Base-by-base conservation (phyloP, 2,329 filamentous ascomycete species). In the Colletotrichum limetticola region DNA sequence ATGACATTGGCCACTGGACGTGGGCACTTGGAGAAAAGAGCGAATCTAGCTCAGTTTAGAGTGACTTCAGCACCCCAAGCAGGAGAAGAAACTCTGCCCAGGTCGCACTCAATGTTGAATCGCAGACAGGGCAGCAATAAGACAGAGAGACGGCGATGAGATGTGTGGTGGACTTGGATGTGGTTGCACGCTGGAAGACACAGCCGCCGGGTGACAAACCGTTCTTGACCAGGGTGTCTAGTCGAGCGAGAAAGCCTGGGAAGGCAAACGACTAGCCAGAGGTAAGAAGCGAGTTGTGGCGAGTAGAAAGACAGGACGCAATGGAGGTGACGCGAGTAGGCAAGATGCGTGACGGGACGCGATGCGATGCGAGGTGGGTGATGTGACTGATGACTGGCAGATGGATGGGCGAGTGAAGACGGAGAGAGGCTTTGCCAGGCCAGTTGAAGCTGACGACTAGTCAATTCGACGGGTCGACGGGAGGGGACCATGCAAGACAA, bases 331-430 rank as follows among this genome's bases (percentile, higher is more conserved):
- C 24, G 22, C 58, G 46, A 69, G 66, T 46, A 53, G 28, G 68
- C 26, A 52, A 71, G 61, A 58, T 64, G 63, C 49, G 69, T 55
- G 65, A 69, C n/a, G 30, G 66, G 66, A 68, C 57, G 68, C 62
- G 60, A 69, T 69, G 67, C 56, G 62, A 71, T 71, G 68, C 35
- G 52, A 69, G 32, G 66, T 63, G 35, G 22, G 65, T 68, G 65
- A 72, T 55, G 35, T 59, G 66, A 72, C 32, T 59, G 59, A 58
- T 49, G 60, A 70, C 66, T 59, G 59, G 66, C 55, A 26, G 30
- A 35, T 30, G 53, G 58, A 59, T 55, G 52, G 59, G 59, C 49
- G 37, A 49, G 53, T 58, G 14, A 58, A 62, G 59, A 69, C 26
- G 56, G 30, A 53, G 62, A 59, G 53, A 59, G 37, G 37, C 61